Evolutionary conservation across 208 protist genomes (phyloP).

Genomic region (Trypanosoma theileri): DNA sequence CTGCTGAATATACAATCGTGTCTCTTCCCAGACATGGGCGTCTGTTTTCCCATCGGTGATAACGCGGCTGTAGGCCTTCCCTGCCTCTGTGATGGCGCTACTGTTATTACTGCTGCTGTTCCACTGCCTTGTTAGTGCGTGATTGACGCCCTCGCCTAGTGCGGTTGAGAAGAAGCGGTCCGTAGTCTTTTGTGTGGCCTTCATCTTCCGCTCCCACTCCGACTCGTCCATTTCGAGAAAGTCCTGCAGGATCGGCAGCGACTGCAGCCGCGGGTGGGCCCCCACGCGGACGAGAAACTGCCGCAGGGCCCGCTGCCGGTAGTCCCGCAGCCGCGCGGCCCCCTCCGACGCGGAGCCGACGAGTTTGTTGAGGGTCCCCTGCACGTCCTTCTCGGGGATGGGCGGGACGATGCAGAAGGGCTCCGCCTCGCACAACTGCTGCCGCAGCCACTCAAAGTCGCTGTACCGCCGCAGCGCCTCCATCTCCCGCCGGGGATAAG

Average conservation of each 20-base stretch:
- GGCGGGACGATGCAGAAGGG: constrained; percentile 86
- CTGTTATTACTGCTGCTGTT: constrained; percentile 4
- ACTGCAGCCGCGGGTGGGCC: constrained; percentile 63
- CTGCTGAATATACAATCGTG: constrained; percentile 38
- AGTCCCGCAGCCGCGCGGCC: constrained; percentile 51
- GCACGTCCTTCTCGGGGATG: constrained; percentile 87
- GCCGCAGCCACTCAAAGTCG: constrained; percentile 86
- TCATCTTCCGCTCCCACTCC: constrained; percentile 65
- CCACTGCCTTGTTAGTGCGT: constrained; percentile 30
- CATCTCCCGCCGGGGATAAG: constrained; percentile 29
- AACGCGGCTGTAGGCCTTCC: constrained; percentile 11
- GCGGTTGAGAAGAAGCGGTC: constrained; percentile 21
- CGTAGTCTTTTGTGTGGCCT: constrained; percentile 35
- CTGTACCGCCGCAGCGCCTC: constrained; percentile 75
- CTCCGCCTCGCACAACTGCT: constrained; percentile 56
- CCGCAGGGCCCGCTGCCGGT: constrained; percentile 71
- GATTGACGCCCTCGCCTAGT: constrained; percentile 27
- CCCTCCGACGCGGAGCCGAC: constrained; percentile 26
- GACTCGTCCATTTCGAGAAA: constrained; percentile 75
- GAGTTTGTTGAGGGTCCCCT: constrained; percentile 63
- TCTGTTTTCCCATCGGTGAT: constrained; percentile 20
- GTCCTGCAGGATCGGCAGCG: constrained; percentile 52
- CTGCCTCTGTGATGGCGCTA: neutral
- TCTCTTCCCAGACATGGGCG: constrained; percentile 33
- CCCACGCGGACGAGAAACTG: constrained; percentile 80